A percentile compares a stretch with the other conserved stretches of the same genome.
phyloP scores from a whole-genome alignment of 192 early-diverging fungal genomes.

The Powellomyces hirtus region DNA sequence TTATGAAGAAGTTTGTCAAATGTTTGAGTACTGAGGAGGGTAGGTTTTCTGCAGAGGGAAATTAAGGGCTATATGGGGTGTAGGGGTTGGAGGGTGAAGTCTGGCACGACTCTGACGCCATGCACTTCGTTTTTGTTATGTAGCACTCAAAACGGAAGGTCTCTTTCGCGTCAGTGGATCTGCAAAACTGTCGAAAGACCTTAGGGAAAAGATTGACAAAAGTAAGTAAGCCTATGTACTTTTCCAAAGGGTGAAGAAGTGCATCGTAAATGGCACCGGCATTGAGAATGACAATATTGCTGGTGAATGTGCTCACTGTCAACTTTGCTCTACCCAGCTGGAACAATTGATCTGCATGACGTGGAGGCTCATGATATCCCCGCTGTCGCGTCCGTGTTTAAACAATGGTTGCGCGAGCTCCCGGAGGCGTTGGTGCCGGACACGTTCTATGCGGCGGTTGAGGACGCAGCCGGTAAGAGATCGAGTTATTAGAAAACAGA shows the following conservation, averaged over 20 bases:
- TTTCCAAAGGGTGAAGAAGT: no score
- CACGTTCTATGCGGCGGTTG: conserved; percentile 22
- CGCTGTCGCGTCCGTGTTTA: conserved; percentile 38
- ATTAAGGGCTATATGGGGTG: background rate
- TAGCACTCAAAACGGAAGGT: conserved; percentile 41
- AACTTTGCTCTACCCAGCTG: conserved; percentile 18
- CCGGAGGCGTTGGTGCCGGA: conserved; percentile 39
- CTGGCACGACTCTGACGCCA: no score
- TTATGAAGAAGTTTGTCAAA: conserved; percentile 36
- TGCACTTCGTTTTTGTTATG: background rate
- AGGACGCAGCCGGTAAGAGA: conserved; percentile 26
- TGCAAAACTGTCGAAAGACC: conserved; percentile 29
- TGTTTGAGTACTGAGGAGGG: conserved; percentile 32
- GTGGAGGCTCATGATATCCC: conserved; percentile 26
- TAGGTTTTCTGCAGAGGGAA: background rate
- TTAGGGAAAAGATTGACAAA: conserved; percentile 38
- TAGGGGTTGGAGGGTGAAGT: no score
- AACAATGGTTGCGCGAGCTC: conserved; percentile 49
- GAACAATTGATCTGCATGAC: conserved; percentile 24
- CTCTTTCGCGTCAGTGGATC: conserved; percentile 41
- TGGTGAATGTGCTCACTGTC: background rate
- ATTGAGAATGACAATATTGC: background rate
- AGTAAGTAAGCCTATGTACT: conserved; percentile 20
- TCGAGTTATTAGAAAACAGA: background rate
- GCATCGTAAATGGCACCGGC: no score